Percentiles rank a stretch among this genome's conserved stretches.
phyloP scores from a whole-genome alignment of 345 rosid genomes.

The Sonneratia caseolaris region DNA sequence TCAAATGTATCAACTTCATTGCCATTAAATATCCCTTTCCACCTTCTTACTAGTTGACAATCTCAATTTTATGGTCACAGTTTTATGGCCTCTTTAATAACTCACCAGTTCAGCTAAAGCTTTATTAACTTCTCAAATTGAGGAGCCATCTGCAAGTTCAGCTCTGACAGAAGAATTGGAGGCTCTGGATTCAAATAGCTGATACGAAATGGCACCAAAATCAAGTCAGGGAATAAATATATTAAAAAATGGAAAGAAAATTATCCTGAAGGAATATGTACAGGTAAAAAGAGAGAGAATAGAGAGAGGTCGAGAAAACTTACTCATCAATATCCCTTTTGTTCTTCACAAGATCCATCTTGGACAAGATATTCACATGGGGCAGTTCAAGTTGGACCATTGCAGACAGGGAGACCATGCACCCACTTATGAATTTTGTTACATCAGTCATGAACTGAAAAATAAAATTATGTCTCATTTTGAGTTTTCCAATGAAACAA shows the following conservation, averaged over 20 bases:
- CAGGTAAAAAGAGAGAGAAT: background rate
- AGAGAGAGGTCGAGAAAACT: slow-evolving; percentile 10
- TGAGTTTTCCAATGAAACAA: background rate
- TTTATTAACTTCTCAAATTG: slow-evolving; percentile 67
- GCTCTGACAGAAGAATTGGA: slow-evolving; percentile 51
- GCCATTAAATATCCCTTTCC: too few relatives aligned
- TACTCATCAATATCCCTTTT: slow-evolving; percentile 65
- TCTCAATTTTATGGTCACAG: background rate
- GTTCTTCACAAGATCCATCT: slow-evolving; percentile 81
- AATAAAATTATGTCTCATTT: slow-evolving; percentile 6
- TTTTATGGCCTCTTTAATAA: background rate
- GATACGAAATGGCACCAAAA: slow-evolving; percentile 4
- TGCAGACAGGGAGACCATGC: slow-evolving; percentile 94
- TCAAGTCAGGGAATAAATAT: background rate
- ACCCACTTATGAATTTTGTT: slow-evolving; percentile 87
- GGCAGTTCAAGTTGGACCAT: slow-evolving; percentile 93
- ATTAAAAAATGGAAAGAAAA: background rate
- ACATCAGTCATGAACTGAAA: slow-evolving; percentile 79
- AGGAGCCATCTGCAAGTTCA: slow-evolving; percentile 75
- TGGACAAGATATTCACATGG: slow-evolving; percentile 77
- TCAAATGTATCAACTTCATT: background rate
- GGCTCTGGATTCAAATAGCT: slow-evolving; percentile 88
- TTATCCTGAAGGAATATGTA: background rate
- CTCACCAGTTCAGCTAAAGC: slow-evolving; percentile 67
- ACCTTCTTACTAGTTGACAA: background rate